Conservation (phyloP, 176 grass and related monocot genomes). For the Coix lacrymajobi region DNA sequence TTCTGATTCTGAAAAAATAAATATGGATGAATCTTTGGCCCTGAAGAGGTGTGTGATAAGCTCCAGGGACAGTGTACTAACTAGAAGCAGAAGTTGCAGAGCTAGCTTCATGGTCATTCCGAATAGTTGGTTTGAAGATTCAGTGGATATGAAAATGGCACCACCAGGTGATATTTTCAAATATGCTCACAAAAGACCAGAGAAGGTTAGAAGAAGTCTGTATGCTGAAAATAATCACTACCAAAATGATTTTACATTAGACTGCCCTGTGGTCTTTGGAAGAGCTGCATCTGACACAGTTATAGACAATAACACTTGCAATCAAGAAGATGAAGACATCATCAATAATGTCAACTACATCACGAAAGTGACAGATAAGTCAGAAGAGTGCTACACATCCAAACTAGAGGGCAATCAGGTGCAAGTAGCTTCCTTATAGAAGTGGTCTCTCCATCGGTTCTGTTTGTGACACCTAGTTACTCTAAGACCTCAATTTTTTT, state of each 20-base stretch:
- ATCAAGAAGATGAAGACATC: slow-evolving; percentile 22
- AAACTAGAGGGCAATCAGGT: slow-evolving; percentile 38
- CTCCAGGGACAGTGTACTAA: slow-evolving; percentile 38
- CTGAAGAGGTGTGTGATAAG: slow-evolving; percentile 38
- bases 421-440: not conserved
- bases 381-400: slow-evolving; percentile 8
- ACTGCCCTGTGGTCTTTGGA: slow-evolving; percentile 11
- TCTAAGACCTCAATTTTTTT: not conserved
- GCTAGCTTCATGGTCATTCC: slow-evolving; percentile 71
- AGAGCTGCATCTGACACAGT: slow-evolving; percentile 11
- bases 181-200: slow-evolving; percentile 38
- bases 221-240: slow-evolving; percentile 21
- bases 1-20: slow-evolving; percentile 24
- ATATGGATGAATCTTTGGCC: slow-evolving; percentile 28
- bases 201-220: slow-evolving; percentile 35
- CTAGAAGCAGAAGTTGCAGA: slow-evolving; percentile 77
- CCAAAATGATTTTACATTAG: slow-evolving; percentile 6
- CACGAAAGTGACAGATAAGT: slow-evolving; percentile 16
- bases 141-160: slow-evolving; percentile 30
- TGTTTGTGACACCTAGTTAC: not conserved
- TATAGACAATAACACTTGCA: slow-evolving; percentile 19
- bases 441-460: not conserved
- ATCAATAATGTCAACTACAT: slow-evolving; percentile 2
- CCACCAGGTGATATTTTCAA: slow-evolving; percentile 31
- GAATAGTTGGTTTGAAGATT: slow-evolving; percentile 55